Evolutionary conservation across 2,329 filamentous ascomycete genomes (phyloP).

Genomic region (Tolypocladium guangdongense): DNA sequence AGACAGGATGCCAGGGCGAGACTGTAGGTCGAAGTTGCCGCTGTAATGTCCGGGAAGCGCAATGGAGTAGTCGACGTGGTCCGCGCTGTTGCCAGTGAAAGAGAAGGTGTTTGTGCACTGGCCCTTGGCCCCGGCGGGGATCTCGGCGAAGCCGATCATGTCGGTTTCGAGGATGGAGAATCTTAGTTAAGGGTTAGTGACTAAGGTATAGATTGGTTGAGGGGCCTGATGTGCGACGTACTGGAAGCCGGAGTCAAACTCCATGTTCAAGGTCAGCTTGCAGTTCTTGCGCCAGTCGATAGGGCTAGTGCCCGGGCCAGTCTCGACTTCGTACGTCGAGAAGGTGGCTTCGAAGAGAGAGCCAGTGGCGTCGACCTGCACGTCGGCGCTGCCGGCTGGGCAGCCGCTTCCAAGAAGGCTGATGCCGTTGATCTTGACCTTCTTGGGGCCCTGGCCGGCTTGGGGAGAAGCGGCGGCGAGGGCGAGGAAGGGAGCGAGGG

Average conservation of each 20-base stretch:
- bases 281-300: slow-evolving; percentile 16
- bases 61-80: slow-evolving; percentile 10
- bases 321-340: slow-evolving; percentile 13
- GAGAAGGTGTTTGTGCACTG: slow-evolving; percentile 15
- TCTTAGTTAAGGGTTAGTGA: slow-evolving; percentile 2
- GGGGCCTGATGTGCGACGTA: not conserved
- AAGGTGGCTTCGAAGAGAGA: slow-evolving; percentile 16
- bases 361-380: slow-evolving; percentile 13
- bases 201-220: too few relatives aligned
- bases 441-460: not conserved
- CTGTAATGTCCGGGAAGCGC: slow-evolving; percentile 9
- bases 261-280: slow-evolving; percentile 14
- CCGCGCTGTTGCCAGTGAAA: slow-evolving; percentile 12
- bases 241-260: slow-evolving; percentile 15
- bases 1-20: slow-evolving; percentile 8
- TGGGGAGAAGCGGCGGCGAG: slow-evolving; percentile 2
- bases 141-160: slow-evolving; percentile 16
- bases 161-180: slow-evolving; percentile 14
- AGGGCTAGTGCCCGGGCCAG: slow-evolving; percentile 10
- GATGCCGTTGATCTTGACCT: slow-evolving; percentile 10
- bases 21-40: slow-evolving; percentile 11
- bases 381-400: slow-evolving; percentile 11
- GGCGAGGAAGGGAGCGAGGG: slow-evolving; percentile 1
- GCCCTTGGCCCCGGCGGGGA: slow-evolving; percentile 10
- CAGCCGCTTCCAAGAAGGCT: slow-evolving; percentile 15